phyloP scores from a whole-genome alignment of 2,329 filamentous ascomycete genomes.

The Penicillium sp. region DNA sequence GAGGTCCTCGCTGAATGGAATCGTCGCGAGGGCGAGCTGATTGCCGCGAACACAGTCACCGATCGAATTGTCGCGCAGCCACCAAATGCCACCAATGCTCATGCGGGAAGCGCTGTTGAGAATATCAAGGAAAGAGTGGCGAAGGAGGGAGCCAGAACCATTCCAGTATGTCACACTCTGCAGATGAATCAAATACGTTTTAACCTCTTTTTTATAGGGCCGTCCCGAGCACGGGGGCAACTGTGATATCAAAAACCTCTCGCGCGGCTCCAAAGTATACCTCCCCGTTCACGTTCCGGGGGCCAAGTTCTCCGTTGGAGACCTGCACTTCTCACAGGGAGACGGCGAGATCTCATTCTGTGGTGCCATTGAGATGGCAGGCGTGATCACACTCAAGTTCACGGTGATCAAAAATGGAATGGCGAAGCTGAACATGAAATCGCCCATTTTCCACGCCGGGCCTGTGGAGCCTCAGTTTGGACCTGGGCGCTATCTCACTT shows the following conservation, averaged over 20 bases:
- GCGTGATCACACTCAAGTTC: constrained; percentile 86
- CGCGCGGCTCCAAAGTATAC: constrained; percentile 76
- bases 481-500: constrained; percentile 76
- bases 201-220: constrained; percentile 39
- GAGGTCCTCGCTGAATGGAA: constrained; percentile 82
- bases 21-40: constrained; percentile 74
- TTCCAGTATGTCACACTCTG: constrained; percentile 54
- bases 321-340: constrained; percentile 82
- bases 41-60: constrained; percentile 63
- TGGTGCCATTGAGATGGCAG: constrained; percentile 91
- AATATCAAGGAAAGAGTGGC: constrained; percentile 66
- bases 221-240: constrained; percentile 86
- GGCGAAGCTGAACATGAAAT: constrained; percentile 70
- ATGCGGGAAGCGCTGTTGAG: constrained; percentile 65
- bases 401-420: constrained; percentile 81
- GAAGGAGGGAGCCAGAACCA: constrained; percentile 76
- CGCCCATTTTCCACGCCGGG: constrained; percentile 80
- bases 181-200: neutral
- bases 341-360: constrained; percentile 90
- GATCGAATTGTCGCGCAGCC: constrained; percentile 73
- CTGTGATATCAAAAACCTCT: constrained; percentile 87
- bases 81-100: constrained; percentile 68
- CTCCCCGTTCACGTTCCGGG: constrained; percentile 82
- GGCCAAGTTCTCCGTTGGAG: constrained; percentile 86
- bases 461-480: constrained; percentile 87